Conservation (phyloP, 2,329 filamentous ascomycete species). For the Diaporthe vexans region DNA sequence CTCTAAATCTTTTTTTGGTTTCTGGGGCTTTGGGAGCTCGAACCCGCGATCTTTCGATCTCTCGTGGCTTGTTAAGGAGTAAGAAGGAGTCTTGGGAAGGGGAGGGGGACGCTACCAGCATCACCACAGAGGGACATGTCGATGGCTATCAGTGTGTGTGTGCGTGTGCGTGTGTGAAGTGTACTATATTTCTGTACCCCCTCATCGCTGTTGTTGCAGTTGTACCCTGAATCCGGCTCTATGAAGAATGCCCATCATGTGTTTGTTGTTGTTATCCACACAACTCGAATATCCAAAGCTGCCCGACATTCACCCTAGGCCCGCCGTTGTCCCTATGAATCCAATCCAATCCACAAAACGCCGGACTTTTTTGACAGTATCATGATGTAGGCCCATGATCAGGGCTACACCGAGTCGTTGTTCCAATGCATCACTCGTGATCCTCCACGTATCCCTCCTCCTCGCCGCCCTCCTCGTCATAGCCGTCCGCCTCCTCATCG, state of each 20-base stretch:
- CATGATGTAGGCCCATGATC: background rate
- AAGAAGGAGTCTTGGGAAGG: too few species aligned
- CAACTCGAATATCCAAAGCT: background rate
- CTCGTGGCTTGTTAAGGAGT: too few species aligned
- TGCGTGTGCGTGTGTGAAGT: too few species aligned
- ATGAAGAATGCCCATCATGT: slow-evolving; percentile 19
- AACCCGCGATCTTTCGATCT: too few species aligned
- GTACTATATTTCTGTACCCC: slow-evolving; percentile 8
- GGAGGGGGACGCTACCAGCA: too few species aligned
- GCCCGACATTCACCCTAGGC: background rate
- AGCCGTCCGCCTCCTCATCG: slow-evolving; percentile 55
- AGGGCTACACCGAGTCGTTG: background rate
- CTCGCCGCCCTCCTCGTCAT: slow-evolving; percentile 48
- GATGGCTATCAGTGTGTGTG: too few species aligned
- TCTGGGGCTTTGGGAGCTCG: too few species aligned
- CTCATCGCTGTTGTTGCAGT: background rate
- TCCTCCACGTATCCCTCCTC: slow-evolving; percentile 46
- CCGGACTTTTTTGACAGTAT: slow-evolving; percentile 15
- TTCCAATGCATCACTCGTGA: slow-evolving; percentile 27
- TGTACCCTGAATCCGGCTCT: slow-evolving; percentile 9
- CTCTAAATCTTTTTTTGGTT: too few species aligned
- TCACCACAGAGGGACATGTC: too few species aligned
- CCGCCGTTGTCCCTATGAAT: background rate
- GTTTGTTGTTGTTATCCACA: slow-evolving; percentile 7
- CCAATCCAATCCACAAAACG: background rate